Evolutionary conservation across 1,139 yeast species (phyloP), one percentile per base, ranked within the genome.

Genomic region (Hansenula sp.): DNA sequence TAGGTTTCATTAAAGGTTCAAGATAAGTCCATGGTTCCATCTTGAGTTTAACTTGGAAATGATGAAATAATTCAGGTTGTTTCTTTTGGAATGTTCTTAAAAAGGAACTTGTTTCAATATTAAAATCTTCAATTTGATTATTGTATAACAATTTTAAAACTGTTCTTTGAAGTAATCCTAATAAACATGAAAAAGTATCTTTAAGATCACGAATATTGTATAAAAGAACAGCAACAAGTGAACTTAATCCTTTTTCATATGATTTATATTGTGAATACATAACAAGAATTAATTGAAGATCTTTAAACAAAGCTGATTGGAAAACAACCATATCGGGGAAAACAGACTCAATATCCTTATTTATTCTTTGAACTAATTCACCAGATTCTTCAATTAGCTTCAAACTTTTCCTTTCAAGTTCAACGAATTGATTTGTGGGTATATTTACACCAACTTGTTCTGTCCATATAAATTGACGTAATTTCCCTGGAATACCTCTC

Each of bases 401-500:
- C 9, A 25, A 16, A 10, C 37, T 22, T 31, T 36, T 38, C 8
- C 4, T 18, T 13, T 60, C 40, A 19, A 60, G 51, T 5, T 42
- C 37, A 8, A 41, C 45, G 34, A 55, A 53, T 4, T 51, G 38
- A 2, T 46, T 44, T 5, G 47, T 32, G 7, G 55, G 43, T 22
- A 65, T 42, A n/a, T 55, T 49, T 42, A 66, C 67, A 12, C 76
- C 75, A 27, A 73, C 61, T 39, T 68, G 68, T 36, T 59, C 59
- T 46, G 62, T 59, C 90, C 90, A 82, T 6, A 81, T 64, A 13
- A 58, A 58, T 8, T 66, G 59, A 34, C 90, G 62, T 17, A 70
- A 56, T 30, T 57, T 53, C n/a, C 62, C 43, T 4, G 87, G 82
- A 1, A 82, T 60, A 2, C 87, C 87, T 39, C 85, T 62, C 87